Evolutionary conservation across 306 rosid genomes (phyloP), one percentile per base, ranked within the genome.

Genomic region (Cucumis melo): DNA sequence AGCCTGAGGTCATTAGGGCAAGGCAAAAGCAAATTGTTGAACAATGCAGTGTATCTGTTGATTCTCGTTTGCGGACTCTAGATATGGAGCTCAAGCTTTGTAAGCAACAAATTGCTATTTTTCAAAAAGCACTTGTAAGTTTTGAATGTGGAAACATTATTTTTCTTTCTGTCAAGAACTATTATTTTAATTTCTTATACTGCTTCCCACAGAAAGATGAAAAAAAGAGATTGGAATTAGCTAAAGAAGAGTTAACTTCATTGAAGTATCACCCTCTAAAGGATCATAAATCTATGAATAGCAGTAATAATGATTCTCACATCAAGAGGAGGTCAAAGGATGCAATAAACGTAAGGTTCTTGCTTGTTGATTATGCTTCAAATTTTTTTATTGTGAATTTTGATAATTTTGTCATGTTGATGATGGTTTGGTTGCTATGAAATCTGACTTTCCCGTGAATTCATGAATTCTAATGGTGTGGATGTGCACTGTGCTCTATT

Each of bases 261-360:
- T 77, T 91, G 83, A 87, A 60, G 23, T 91, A 93, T 89, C 88
- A 91, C 80, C 98, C 98, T 82, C 68, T 91, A 23, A 59, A 24
- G 77, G 84, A 80, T 81, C 65, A 38, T 29, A 83, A 57, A 73
- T 78, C 53, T 61, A 20, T 36, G 6, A 46, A 80, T 64, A 58
- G 73, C 17, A 38, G 56, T 71, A 85, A 75, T 21, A 80, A 24
- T 46, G 86, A 75, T 55, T 66, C 50, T 46, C 46, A 23, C n/a
- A 0, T 76, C 79, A 84, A 73, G 84, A 93, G 87, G 86, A 91
- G 77, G 85, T 54, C 78, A 66, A 88, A 83, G 20, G 57, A 46
- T 46, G 57, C 15, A 46, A 14, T 68, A 21, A 44, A 70, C 13
- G 75, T 46, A 70, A 70, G 55, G 57, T 27, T 8, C 75, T 70